phyloP scores from a whole-genome alignment of 2,329 filamentous ascomycete species.

The Escovopsis weberi region DNA sequence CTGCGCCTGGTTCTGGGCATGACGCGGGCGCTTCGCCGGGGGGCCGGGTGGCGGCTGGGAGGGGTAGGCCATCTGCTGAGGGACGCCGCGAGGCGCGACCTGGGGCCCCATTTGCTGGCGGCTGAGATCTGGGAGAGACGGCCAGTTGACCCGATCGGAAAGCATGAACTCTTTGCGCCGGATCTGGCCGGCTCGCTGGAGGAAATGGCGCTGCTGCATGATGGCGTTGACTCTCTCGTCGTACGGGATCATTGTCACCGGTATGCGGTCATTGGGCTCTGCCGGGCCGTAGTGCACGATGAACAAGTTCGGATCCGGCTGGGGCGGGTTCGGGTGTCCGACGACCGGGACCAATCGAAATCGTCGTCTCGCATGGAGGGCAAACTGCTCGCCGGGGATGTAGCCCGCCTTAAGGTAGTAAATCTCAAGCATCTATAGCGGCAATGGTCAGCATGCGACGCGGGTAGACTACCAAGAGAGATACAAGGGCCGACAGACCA shows the following conservation, averaged over 20 bases:
- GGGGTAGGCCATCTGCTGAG: conserved; percentile 49
- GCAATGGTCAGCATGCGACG: conserved; percentile 5
- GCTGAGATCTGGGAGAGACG: conserved; percentile 51
- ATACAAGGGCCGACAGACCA: conserved; percentile 27
- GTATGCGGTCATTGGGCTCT: conserved; percentile 59
- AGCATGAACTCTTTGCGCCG: conserved; percentile 91
- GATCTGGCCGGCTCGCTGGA: conserved; percentile 63
- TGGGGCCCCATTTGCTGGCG: conserved; percentile 36
- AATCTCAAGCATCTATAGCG: conserved; percentile 65
- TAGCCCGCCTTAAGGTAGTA: conserved; percentile 73
- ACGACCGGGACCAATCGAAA: conserved; percentile 71
- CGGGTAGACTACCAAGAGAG: not conserved
- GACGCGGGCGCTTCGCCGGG: conserved; percentile 39
- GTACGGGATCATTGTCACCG: conserved; percentile 50
- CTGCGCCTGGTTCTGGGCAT: conserved; percentile 27
- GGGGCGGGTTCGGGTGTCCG: conserved; percentile 52
- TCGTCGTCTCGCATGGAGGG: conserved; percentile 66
- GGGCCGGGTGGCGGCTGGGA: conserved; percentile 34
- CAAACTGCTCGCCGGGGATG: conserved; percentile 57
- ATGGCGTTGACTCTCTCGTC: conserved; percentile 45
- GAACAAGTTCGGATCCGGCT: conserved; percentile 72
- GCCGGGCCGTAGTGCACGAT: conserved; percentile 79
- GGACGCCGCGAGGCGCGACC: conserved; percentile 32
- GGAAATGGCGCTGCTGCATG: conserved; percentile 48
- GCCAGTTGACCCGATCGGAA: conserved; percentile 80